Conservation (phyloP, 352 stramenopile genomes). For the Phytophthora vignae region DNA sequence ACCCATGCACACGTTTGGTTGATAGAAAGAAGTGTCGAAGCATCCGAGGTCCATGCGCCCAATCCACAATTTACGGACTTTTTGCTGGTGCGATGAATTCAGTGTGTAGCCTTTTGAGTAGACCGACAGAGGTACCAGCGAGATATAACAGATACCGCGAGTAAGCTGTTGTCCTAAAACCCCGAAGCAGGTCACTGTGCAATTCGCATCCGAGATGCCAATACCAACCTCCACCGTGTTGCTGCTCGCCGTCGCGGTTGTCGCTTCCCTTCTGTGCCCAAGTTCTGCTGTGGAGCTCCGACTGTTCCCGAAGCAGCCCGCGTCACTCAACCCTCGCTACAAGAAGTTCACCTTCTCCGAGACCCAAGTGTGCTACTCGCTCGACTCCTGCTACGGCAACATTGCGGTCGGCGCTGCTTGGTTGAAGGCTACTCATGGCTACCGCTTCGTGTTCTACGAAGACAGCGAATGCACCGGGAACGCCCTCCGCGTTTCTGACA, state of each 20-base stretch:
- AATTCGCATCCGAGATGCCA: background rate
- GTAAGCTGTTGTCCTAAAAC: background rate
- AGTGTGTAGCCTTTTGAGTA: background rate
- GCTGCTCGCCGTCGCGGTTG: background rate
- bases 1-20: background rate
- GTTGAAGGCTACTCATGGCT: background rate
- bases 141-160: background rate
- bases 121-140: background rate
- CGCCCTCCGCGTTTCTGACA: background rate
- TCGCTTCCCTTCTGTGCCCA: background rate
- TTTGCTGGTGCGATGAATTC: background rate
- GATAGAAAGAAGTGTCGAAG: background rate
- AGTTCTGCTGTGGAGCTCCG: slow-evolving; percentile 6
- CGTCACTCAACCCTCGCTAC: slow-evolving; percentile 8
- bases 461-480: slow-evolving; percentile 14
- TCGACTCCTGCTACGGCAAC: slow-evolving; percentile 30
- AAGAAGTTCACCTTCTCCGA: slow-evolving; percentile 25
- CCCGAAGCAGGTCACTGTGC: background rate
- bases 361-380: slow-evolving; percentile 23
- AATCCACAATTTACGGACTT: background rate
- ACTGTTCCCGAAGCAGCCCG: slow-evolving; percentile 12
- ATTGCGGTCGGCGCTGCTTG: slow-evolving; percentile 15
- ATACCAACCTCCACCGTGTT: background rate
- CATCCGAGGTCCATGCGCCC: background rate
- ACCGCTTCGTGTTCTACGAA: slow-evolving; percentile 17